Conservation (phyloP, 2,329 filamentous ascomycete genomes). For the Trichoderma pleuroti region DNA sequence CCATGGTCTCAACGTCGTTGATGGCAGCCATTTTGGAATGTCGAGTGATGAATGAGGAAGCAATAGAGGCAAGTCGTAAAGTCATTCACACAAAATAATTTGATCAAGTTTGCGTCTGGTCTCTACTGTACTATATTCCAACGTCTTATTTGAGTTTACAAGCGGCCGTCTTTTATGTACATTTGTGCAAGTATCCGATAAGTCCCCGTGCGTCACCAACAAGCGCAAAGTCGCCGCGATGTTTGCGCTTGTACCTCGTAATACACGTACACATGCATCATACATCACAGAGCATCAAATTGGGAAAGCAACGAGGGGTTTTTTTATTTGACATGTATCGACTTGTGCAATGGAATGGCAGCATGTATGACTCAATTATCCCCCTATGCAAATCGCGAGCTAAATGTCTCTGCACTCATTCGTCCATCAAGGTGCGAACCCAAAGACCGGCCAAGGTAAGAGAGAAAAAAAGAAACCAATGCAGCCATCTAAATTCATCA, state of each 20-base stretch:
- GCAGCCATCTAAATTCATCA: not conserved
- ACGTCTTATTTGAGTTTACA: no score
- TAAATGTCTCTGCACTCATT: not conserved
- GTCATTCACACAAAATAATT: not conserved
- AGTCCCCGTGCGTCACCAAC: conserved; percentile 15
- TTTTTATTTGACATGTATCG: not conserved
- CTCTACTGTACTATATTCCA: no score
- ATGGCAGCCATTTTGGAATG: not conserved
- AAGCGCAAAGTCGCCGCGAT: not conserved
- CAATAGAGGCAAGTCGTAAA: not conserved
- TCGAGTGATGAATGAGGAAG: not conserved
- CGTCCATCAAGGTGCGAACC: not conserved
- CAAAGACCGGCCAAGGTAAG: not conserved
- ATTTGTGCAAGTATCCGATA: conserved; percentile 29
- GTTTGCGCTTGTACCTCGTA: not conserved
- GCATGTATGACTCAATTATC: not conserved
- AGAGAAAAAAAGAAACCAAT: not conserved
- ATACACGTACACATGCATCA: not conserved
- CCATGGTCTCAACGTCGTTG: not conserved
- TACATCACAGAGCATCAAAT: not conserved
- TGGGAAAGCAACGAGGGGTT: not conserved
- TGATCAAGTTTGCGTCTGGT: not conserved
- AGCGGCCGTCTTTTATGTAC: not conserved
- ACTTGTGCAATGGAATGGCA: not conserved
- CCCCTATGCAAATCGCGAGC: not conserved